Base-by-base conservation (phyloP, 768 basidiomycete genomes). In the Inosperma sp. region DNA sequence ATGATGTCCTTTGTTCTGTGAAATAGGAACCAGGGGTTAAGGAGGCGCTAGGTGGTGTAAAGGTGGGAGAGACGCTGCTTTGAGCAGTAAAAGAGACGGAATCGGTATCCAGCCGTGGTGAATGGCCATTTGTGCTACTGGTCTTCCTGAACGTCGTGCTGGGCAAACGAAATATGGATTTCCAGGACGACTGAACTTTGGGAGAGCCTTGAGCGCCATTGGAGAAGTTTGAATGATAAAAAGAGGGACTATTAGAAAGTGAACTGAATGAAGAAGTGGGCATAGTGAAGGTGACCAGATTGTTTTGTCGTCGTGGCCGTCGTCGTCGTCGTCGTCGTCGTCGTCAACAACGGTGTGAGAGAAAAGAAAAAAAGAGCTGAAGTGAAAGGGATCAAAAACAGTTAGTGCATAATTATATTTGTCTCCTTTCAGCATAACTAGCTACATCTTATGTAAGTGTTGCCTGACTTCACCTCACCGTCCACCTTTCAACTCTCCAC, bases 151-250 rank as follows among this genome's bases (percentile, higher is more conserved):
- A 7, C 14, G 85, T 84, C 26, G 75, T 66, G 59, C 73, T 84
- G 22, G 74, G 81, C 51, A 88, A 72, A 54, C 86, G 81, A 70
- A 90, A 83, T 54, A 88, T 76, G 17, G 84, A 81, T 68, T 83
- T 88, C 88, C 88, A 90, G 45, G 71, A 58, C 35, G 66, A 66
- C 44, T 69, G 71, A 9, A 62, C 55, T 36, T 63, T 62, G 34
- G 68, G 65, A 37, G 67, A 62, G 42, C 45, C 42, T 21, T 36
- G 41, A 14, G 12, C n/a, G n/a, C n/a, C n/a, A n/a, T n/a, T 45
- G 25, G 34, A 37, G 41, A n/a, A 33, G n/a, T n/a, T n/a, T n/a
- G 30, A 43, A 19, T 37, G 22, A 33, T 56, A 48, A 40, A 62
- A 52, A 27, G 56, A 56, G 19, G 56, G 61, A 54, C 57, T 51